Base-by-base conservation (phyloP, 1,284 basidiomycete genomes). In the Puccinia polysora region DNA sequence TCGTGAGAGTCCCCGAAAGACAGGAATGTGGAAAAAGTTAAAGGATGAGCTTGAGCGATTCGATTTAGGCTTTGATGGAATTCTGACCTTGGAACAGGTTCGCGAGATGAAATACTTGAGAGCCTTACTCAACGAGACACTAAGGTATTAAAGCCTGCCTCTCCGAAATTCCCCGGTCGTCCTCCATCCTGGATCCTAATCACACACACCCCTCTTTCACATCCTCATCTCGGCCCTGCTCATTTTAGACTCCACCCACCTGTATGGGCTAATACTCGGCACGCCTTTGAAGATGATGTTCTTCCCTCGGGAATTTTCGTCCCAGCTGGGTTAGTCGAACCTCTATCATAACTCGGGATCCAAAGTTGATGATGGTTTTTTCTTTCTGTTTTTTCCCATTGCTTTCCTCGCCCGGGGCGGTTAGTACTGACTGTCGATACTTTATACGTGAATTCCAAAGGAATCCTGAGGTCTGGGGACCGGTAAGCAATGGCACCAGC, bases 121-220 rank as follows among this genome's bases (percentile, higher is more conserved):
- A 73, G 87, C 87, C 3, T 85, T 89, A 14, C 82, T 89, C 40
- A 87, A 89, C 74, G 88, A 89, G 76, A 86, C 86, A 0, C 82
- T 89, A 4, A 74, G 49, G 53, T 75, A 0, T 34, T 65, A n/a
- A 49, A 73, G 20, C 23, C 34, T 20, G 4, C 18, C 25, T 53
- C 34, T 36, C 18, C 30, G 6, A n/a, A 28, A 15, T 38, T 64
- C 25, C 2, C 23, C 20, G 12, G 20, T 59, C 8, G 20, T 12
- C 18, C n/a, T n/a, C n/a, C n/a, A n/a, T n/a, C n/a, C n/a, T n/a
- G n/a, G n/a, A n/a, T n/a, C n/a, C n/a, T n/a, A n/a, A n/a, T n/a
- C n/a, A n/a, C n/a, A n/a, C n/a, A n/a, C n/a, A n/a, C n/a, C n/a
- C n/a, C n/a, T n/a, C n/a, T n/a, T n/a, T n/a, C n/a, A n/a, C n/a